These are phyloP conservation scores for Gnetum montanum DNA, from an alignment of 75 land plant species.

Conservation along the genomic window DNA sequence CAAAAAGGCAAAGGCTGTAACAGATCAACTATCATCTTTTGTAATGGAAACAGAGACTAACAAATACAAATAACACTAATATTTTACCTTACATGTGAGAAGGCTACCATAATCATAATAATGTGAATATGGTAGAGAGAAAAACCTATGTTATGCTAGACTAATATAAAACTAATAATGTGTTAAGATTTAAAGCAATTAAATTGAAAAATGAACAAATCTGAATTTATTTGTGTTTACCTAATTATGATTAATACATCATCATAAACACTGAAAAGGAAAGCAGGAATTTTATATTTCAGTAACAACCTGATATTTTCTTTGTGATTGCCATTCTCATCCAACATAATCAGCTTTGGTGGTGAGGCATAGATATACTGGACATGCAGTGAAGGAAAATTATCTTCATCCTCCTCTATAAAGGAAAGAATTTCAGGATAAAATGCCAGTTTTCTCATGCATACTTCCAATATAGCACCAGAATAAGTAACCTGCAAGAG, in stretches of 20 bases:
- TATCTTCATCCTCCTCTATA: slow-evolving; percentile 69
- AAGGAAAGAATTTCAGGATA: slow-evolving; percentile 86
- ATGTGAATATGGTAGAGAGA: neutral
- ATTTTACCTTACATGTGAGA: no score
- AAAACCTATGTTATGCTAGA: no score
- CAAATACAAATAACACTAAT: neutral
- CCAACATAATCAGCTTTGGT: slow-evolving; percentile 75
- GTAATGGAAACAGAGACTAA: neutral
- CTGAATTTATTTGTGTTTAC: no score
- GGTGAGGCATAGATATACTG: slow-evolving; percentile 73
- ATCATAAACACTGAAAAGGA: no score
- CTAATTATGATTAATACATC: no score
- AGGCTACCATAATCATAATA: no score
- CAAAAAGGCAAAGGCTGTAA: neutral
- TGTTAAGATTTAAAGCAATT: neutral
- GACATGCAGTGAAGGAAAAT: slow-evolving; percentile 53
- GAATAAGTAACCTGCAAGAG: slow-evolving; percentile 58
- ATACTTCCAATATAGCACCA: slow-evolving; percentile 83
- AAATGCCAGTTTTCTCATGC: slow-evolving; percentile 87
- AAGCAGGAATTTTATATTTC: neutral
- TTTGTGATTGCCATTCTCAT: slow-evolving; percentile 59
- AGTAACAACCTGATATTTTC: slow-evolving; percentile 73
- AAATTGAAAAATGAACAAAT: no score
- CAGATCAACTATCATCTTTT: neutral
- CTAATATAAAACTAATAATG: neutral